phyloP scores from a whole-genome alignment of 345 rosid species.

The Murraya paniculata region DNA sequence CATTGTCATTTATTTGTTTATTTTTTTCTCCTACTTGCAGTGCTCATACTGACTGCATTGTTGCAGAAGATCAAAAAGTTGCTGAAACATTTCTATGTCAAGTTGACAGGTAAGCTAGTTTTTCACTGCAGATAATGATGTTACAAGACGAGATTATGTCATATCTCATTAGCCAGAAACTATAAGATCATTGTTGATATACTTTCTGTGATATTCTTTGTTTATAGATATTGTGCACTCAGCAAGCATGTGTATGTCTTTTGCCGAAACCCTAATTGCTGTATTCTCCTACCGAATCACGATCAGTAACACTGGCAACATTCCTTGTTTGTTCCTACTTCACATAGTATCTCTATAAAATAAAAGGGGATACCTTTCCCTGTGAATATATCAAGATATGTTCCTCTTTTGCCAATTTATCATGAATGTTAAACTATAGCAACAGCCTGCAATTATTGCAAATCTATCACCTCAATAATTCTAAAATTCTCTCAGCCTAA shows the following conservation, averaged over 20 bases:
- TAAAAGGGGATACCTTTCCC: background rate
- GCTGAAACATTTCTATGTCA: slow-evolving; percentile 42
- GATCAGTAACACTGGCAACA: background rate
- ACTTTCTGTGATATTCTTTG: background rate
- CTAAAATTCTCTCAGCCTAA: background rate
- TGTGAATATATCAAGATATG: background rate
- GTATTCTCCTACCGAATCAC: background rate
- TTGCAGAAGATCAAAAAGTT: slow-evolving; percentile 43
- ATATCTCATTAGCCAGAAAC: background rate
- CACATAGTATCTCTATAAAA: too few species aligned
- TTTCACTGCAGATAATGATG: background rate
- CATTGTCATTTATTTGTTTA: background rate
- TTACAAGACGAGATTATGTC: background rate
- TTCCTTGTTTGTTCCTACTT: background rate
- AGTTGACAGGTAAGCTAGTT: slow-evolving; percentile 44
- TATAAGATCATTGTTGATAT: background rate
- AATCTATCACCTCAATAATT: background rate
- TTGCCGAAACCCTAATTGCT: background rate
- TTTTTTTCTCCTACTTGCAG: slow-evolving; percentile 26
- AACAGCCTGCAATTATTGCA: background rate
- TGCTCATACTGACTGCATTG: slow-evolving; percentile 53
- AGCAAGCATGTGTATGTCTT: background rate
- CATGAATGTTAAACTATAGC: background rate
- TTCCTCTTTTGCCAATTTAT: background rate
- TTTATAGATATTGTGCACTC: background rate